Evolutionary conservation across 768 basidiomycete species (phyloP), one percentile per base, ranked within the genome.

Genomic region (Suillus paluster): DNA sequence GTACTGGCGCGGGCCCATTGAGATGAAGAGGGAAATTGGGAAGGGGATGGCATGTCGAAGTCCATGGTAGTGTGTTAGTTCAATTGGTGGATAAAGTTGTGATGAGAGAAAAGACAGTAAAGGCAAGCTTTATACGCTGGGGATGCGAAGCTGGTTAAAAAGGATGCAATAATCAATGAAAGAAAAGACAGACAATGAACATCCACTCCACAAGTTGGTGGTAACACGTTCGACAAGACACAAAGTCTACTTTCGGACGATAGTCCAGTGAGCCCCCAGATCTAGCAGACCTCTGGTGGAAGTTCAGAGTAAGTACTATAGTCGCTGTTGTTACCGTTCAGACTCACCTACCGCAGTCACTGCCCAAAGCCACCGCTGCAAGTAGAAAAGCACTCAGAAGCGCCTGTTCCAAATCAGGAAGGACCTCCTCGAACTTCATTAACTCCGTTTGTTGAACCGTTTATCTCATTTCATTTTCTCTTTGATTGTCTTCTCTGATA

Each of bases 361-460:
- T 21, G 4, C 36, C 4, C 36, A 30, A 30, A 30, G 30, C 30
- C 30, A 30, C n/a, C n/a, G 23, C 17, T 50, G 30, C 30, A n/a
- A n/a, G n/a, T n/a, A 12, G 19, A 50, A 50, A 33, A 50, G 46
- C 23, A 27, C 46, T 14, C 23, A 48, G 23, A 50, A 50, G 52
- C 52, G 52, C 52, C 33, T 15, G 33, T 12, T 53, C 52, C 52
- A 34, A 34, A 53, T 34, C 52, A 53, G 52, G 52, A 53, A 53
- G 49, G 49, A 50, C 9, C 11, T 27, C 11, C 7, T 12, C n/a
- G 14, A 30, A 17, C 11, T 30, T 30, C 30, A 11, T 23, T 9
- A 45, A 45, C 44, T n/a, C 3, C 30, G 30, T 30, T 34, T 53
- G 12, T 34, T 53, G 19, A 27, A 33, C 30, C 49, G 8, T 14